Base-by-base conservation (phyloP, 495 filamentous ascomycete genomes). In the Echria macrotheca region DNA sequence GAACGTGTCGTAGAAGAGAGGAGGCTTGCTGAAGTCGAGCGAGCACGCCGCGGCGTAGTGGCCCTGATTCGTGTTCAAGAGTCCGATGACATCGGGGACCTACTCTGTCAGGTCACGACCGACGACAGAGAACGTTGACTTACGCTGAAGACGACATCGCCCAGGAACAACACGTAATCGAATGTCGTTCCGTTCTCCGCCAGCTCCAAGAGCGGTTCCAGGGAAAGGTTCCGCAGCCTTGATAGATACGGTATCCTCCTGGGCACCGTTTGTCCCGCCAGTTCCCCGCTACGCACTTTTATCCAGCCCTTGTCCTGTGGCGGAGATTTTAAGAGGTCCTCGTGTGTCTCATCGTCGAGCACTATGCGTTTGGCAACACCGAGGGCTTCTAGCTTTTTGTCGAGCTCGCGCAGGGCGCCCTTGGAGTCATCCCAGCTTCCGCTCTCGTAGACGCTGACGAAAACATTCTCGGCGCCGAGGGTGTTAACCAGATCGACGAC, bases 31-130 rank as follows among this genome's bases (percentile, higher is more conserved):
- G 57, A 89, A 93, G 59, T 95, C 89, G 50, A 94, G 67, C 0
- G 86, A 79, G 64, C 89, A 95, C 12, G 86, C 87, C 1, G 89
- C 87, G 3, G 84, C 86, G 53, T 91, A 95, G 23, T 78, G 57
- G 21, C 85, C 85, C 19, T 79, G 65, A 46, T 84, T 81, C 14
- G 89, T 95, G 38, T 76, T 66, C 12, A 95, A 74, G n/a, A 95
- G 70, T 4, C 70, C 76, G 14, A 81, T 60, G 4, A 91, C 72
- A 61, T 93, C 87, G 1, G 50, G 6, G 6, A 52, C 52, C 64
- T 66, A n/a, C n/a, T n/a, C n/a, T n/a, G n/a, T n/a, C n/a, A n/a
- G n/a, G n/a, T n/a, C n/a, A n/a, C n/a, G n/a, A n/a, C n/a, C n/a
- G n/a, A n/a, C n/a, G n/a, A n/a, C n/a, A n/a, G n/a, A n/a, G n/a